Base-by-base conservation (phyloP, 371 early-diverging fungal genomes). In the Apophysomyces sp. region DNA sequence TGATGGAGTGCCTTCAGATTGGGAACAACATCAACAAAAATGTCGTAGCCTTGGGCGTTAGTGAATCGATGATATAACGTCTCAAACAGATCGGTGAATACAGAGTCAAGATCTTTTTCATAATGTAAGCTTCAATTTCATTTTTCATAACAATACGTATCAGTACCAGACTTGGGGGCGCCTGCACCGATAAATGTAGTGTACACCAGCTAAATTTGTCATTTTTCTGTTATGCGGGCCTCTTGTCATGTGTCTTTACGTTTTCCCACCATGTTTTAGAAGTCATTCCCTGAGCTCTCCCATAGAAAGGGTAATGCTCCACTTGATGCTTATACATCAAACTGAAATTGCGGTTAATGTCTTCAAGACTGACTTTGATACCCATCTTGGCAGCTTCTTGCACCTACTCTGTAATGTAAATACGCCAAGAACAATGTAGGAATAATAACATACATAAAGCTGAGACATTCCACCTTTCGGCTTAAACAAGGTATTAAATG, bases 401-500 rank as follows among this genome's bases (percentile, higher is more conserved):
- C 15, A 73, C 73, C 80, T 80, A 66, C 21, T 49, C 11, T n/a
- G 34, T 9, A 11, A 9, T 4, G 11, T 13, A 15, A n/a, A 31
- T 58, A 9, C 27, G 16, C 41, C 16, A 27, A 28, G 12, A 21
- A 15, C 40, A 51, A 37, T 49, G 52, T 16, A 7, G 15, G 21
- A n/a, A 28, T 15, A 15, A 54, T 3, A 15, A 56, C 57, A 44
- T 65, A 69, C 76, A 61, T 75, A 75, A 39, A 64, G 67, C 16
- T 62, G 62, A 21, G 71, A 63, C 6, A 70, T 32, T 21, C 68
- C 70, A 16, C 77, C 75, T 63, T 53, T 70, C 13, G 74, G 77
- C 52, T 73, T 77, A 30, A 75, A 77, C n/a, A 77, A 65, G 0
- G 81, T 80, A 53, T 77, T 73, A 28, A 72, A 80, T 5, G 81